These are phyloP conservation scores for Sordariomycetes sp. DNA, from an alignment of 2,329 filamentous ascomycete species.

Conservation along the genomic window DNA sequence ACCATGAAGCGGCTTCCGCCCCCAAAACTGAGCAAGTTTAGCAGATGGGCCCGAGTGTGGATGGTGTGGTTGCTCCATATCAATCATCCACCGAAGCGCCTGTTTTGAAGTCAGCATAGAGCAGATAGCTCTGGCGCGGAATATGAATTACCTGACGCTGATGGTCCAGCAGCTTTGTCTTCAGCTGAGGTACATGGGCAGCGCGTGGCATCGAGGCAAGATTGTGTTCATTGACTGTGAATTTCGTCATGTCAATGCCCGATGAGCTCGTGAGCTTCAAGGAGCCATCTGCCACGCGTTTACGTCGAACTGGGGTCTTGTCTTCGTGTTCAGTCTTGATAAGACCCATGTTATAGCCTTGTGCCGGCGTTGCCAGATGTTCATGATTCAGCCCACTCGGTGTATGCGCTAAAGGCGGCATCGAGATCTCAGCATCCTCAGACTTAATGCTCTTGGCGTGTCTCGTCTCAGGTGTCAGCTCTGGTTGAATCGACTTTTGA, in stretches of 20 bases:
- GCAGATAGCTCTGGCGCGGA: neutral
- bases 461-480: neutral
- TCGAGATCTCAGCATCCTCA: neutral
- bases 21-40: conserved; percentile 65
- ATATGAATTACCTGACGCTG: neutral
- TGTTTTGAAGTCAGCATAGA: neutral
- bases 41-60: neutral
- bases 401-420: neutral
- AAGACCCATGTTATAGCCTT: neutral
- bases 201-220: neutral
- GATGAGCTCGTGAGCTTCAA: neutral
- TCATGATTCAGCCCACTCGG: neutral
- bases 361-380: neutral
- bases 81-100: conserved; percentile 1
- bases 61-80: neutral
- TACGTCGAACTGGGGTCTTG: neutral
- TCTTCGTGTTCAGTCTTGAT: neutral
- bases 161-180: neutral
- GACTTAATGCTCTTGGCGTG: neutral
- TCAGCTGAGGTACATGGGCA: neutral
- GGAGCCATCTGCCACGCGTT: neutral
- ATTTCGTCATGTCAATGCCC: neutral
- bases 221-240: neutral
- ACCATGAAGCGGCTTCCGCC: conserved; percentile 23
- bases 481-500: neutral